Conservation (phyloP, 345 rosid genomes). For the Clausena lansium region DNA sequence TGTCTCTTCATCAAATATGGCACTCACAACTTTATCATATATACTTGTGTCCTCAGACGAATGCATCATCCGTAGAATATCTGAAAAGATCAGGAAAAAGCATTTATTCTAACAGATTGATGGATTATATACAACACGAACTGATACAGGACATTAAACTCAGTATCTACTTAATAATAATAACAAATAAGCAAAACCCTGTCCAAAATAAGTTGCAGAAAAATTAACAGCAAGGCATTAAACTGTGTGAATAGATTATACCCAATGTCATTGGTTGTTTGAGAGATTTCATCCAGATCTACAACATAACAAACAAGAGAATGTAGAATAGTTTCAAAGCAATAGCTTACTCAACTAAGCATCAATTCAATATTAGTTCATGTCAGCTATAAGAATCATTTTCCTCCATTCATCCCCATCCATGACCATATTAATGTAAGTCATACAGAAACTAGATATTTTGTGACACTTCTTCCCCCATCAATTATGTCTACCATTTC, state of each 20-base stretch:
- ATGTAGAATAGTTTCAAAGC: not conserved
- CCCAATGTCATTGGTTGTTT: not conserved
- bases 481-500: not conserved
- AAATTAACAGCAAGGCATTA: not conserved
- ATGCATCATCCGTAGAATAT: slow-evolving; percentile 75
- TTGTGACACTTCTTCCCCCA: not conserved
- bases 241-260: not conserved
- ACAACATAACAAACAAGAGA: not conserved
- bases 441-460: not conserved
- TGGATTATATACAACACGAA: not conserved
- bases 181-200: not conserved
- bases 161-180: slow-evolving; percentile 2
- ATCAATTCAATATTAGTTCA: not conserved
- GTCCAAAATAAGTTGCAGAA: not conserved
- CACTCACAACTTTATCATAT: slow-evolving; percentile 81
- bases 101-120: slow-evolving; percentile 19
- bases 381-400: not conserved
- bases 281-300: not conserved
- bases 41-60: slow-evolving; percentile 82
- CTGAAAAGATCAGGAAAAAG: slow-evolving; percentile 46
- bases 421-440: not conserved
- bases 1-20: slow-evolving; percentile 75
- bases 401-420: not conserved
- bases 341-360: not conserved
- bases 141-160: slow-evolving; percentile 1